Evolutionary conservation across 257 asterid genomes (phyloP).

Genomic region (Lycium barbarum): DNA sequence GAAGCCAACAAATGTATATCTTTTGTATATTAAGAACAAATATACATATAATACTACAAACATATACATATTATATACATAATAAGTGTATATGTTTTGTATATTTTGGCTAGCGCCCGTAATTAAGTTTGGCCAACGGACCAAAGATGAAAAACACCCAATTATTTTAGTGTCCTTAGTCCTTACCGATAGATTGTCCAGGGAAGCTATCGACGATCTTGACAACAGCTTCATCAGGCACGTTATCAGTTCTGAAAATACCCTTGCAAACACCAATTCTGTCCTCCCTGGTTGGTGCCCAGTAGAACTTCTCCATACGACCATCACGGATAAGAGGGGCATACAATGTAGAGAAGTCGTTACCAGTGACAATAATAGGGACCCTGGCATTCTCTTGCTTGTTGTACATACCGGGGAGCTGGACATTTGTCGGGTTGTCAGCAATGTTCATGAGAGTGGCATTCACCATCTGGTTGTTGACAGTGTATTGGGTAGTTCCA

Average conservation of each 20-base stretch:
- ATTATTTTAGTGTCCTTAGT: conserved; percentile 12
- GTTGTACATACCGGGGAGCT: conserved; percentile 59
- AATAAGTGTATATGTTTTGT: too few relatives aligned
- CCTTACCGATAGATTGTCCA: conserved; percentile 56
- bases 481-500: conserved; percentile 53
- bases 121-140: too few relatives aligned
- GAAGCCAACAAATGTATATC: too few relatives aligned
- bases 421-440: conserved; percentile 54
- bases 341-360: conserved; percentile 55
- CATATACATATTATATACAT: too few relatives aligned
- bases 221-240: conserved; percentile 42
- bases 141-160: too few relatives aligned
- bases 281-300: conserved; percentile 55
- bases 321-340: conserved; percentile 58
- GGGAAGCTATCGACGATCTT: conserved; percentile 52
- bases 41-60: too few relatives aligned
- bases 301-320: conserved; percentile 58
- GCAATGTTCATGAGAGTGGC: conserved; percentile 61
- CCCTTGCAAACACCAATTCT: conserved; percentile 52
- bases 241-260: conserved; percentile 43
- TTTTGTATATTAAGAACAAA: too few relatives aligned
- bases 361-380: conserved; percentile 54
- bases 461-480: conserved; percentile 59
- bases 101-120: too few relatives aligned
- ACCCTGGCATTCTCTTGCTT: conserved; percentile 51